Percentiles rank a stretch among this genome's conserved stretches.
Evolutionary conservation across 2,329 filamentous ascomycete genomes (phyloP).

Genomic region (Verticillium klebahnii): DNA sequence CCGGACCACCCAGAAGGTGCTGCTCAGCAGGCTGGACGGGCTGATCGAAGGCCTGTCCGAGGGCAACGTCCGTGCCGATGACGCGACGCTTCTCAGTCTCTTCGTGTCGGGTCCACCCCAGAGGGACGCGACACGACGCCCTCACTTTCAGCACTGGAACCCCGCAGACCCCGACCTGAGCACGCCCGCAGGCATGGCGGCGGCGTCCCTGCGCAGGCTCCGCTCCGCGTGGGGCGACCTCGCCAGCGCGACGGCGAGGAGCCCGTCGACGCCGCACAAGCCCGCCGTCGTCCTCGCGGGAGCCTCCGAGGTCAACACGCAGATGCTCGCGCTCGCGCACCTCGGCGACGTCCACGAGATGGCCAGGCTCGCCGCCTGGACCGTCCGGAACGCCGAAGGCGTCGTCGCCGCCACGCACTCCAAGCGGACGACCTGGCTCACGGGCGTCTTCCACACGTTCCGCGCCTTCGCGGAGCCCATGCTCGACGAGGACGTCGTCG

Average conservation of each 20-base stretch:
- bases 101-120: neutral
- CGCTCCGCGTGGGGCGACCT: neutral
- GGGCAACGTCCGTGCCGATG: neutral
- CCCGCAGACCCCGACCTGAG: neutral
- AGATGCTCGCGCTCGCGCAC: constrained; percentile 59
- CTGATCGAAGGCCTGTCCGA: constrained; percentile 26
- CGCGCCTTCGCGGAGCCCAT: constrained; percentile 41
- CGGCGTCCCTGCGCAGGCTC: neutral
- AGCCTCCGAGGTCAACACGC: constrained; percentile 30
- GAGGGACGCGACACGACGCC: neutral
- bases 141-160: neutral
- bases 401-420: constrained; percentile 12
- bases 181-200: neutral
- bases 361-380: constrained; percentile 53
- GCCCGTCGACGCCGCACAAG: neutral
- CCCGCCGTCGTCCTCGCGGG: neutral
- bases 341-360: constrained; percentile 57
- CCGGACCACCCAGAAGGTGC: constrained; percentile 2
- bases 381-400: constrained; percentile 39
- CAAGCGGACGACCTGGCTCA: constrained; percentile 11
- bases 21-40: constrained; percentile 15
- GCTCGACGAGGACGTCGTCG: constrained; percentile 26
- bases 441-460: constrained; percentile 40
- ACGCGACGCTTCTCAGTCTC: constrained; percentile 2
- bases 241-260: neutral